These are phyloP conservation scores for Silene coronaria DNA, from an alignment of 179 eudicot genomes.

Conservation along the genomic window DNA sequence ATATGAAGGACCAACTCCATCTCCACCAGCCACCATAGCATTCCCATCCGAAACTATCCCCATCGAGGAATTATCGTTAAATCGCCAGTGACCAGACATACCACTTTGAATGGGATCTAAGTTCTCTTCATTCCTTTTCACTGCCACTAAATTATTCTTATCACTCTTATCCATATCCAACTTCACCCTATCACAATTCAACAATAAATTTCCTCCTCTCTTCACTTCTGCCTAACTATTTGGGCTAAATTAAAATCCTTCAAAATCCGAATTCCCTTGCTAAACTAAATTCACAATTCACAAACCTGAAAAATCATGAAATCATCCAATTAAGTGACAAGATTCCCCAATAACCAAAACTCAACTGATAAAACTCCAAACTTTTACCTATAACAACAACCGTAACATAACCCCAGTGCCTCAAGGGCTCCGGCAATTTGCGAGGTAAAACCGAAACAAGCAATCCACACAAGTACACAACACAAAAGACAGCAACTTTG, in stretches of 20 bases:
- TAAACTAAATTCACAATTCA: slow-evolving; percentile 22
- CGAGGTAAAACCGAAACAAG: neutral
- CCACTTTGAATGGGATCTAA: slow-evolving; percentile 39
- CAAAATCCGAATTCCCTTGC: slow-evolving; percentile 24
- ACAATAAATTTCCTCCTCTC: neutral
- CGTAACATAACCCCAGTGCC: neutral
- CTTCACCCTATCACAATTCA: slow-evolving; percentile 20
- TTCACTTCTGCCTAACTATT: neutral
- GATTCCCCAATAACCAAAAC: neutral
- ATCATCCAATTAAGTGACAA: slow-evolving; percentile 14
- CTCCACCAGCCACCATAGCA: slow-evolving; percentile 37
- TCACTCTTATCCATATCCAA: slow-evolving; percentile 44
- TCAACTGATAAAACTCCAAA: slow-evolving; percentile 6
- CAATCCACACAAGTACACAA: neutral
- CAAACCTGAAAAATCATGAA: slow-evolving; percentile 28
- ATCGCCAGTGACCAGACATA: slow-evolving; percentile 58
- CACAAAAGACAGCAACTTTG: slow-evolving; percentile 17
- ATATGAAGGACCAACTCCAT: slow-evolving; percentile 30
- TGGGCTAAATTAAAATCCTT: slow-evolving; percentile 14
- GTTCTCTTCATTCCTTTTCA: slow-evolving; percentile 45
- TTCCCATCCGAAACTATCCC: slow-evolving; percentile 37
- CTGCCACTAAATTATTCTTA: slow-evolving; percentile 45
- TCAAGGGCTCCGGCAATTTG: neutral
- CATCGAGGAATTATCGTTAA: slow-evolving; percentile 42
- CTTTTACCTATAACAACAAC: neutral